These are phyloP conservation scores for Podosphaera fusca DNA, from an alignment of 2,329 filamentous ascomycete genomes.

Conservation along the genomic window DNA sequence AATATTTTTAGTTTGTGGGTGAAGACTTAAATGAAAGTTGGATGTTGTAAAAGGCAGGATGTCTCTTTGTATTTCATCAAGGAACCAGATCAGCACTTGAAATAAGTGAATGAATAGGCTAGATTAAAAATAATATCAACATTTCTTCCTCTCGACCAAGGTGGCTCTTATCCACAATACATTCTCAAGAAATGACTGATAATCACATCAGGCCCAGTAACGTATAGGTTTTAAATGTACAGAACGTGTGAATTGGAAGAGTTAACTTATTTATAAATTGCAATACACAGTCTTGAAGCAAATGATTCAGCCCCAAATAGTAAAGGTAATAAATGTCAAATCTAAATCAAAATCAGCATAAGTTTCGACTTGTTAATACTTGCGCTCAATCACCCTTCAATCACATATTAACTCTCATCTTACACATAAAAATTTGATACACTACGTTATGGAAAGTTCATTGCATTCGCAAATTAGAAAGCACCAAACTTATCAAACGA, in stretches of 20 bases:
- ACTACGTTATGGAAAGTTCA: not conserved
- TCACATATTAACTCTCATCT: not conserved
- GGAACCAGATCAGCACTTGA: not conserved
- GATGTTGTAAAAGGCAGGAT: not conserved
- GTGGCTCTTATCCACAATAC: no score
- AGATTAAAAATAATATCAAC: not conserved
- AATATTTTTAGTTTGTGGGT: not conserved
- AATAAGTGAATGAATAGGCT: not conserved
- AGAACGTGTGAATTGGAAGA: no score
- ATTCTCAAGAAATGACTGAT: no score
- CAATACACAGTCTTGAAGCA: not conserved
- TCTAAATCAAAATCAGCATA: not conserved
- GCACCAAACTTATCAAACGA: no score
- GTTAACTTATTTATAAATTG: no score
- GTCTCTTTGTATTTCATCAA: not conserved
- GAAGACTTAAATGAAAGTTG: not conserved
- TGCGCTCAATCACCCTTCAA: not conserved
- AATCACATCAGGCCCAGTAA: no score
- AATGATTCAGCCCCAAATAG: not conserved
- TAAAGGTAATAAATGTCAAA: not conserved
- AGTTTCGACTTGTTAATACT: not conserved
- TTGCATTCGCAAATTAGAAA: not conserved
- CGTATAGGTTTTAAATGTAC: no score
- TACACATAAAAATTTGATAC: not conserved
- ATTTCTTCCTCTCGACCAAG: no score